These are phyloP conservation scores for Ganoderma boninense DNA, from an alignment of 1,284 basidiomycete species.

Conservation along the genomic window DNA sequence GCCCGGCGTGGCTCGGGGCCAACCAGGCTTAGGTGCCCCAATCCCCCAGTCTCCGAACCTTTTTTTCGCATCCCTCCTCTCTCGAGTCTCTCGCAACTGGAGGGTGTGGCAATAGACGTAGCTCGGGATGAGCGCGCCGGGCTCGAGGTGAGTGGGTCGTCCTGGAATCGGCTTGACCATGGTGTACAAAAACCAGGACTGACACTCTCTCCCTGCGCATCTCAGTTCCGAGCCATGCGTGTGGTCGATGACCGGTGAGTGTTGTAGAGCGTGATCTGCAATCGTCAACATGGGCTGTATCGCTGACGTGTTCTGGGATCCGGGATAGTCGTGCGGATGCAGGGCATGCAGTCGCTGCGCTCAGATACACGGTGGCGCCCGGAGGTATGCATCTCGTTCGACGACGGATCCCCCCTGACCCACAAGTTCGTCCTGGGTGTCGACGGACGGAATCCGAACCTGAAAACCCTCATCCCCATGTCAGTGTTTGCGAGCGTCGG, in stretches of 20 bases:
- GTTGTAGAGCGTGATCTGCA: neutral
- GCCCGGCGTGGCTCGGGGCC: neutral
- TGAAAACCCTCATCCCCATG: neutral
- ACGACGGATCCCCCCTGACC: neutral
- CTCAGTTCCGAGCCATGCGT: neutral
- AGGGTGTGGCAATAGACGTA: too few species aligned
- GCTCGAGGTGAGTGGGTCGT: neutral
- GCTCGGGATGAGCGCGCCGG: too few species aligned
- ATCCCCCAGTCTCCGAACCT: neutral
- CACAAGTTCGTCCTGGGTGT: neutral
- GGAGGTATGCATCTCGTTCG: slow-evolving; percentile 1
- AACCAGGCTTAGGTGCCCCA: neutral
- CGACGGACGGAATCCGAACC: neutral
- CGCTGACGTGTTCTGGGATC: neutral
- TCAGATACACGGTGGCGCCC: neutral
- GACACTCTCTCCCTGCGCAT: neutral
- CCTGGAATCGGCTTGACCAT: neutral
- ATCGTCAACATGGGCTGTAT: neutral
- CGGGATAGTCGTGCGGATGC: neutral
- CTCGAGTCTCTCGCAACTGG: neutral
- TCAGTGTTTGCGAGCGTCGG: neutral
- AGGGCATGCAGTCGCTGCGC: neutral
- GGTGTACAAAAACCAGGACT: neutral
- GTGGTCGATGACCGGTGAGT: neutral
- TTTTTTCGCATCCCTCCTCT: neutral